Base-by-base conservation (phyloP, 1,139 yeast species). In the Eremothecium sinecaudum region DNA sequence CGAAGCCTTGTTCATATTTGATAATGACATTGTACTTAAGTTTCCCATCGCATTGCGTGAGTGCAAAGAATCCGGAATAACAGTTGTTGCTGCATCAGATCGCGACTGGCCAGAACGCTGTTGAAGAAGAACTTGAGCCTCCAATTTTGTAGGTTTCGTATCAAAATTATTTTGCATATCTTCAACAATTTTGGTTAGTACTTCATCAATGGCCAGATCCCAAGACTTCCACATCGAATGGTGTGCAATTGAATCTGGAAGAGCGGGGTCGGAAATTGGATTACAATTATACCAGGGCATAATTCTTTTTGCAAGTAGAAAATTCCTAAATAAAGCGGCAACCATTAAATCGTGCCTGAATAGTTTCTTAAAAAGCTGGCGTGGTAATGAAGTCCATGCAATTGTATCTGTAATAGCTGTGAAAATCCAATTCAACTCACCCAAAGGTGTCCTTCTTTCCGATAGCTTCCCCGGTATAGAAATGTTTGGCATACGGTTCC, bases 161-260 rank as follows among this genome's bases (percentile, higher is more conserved):
- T 27, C 30, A n/a, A 27, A n/a, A 20, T 55, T 47, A 36, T 47
- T 55, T 43, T 53, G 55, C 42, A 53, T 43, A 41, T 58, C 58
- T 27, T 58, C 58, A 34, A 79, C 66, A 31, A 79, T 58, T 48
- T 79, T 84, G 4, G 84, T 74, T 36, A 92, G 64, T 2, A 93
- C 93, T 52, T 90, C 96, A 57, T 90, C 97, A 32, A 90, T 80
- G 0, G 98, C 97, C 50, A 90, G 65, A 54, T 92, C 98, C 98
- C 98, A 90, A 0, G 96, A 79, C 43, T 86, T 93, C 99, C 99
- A 90, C 84, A 90, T 80, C 9, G 94, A 76, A 54, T 92, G 97
- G 43, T 73, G 71, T 34, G 83, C 74, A 2, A 78, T 74, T 8
- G 75, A 65, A 38, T 84, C 87, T 0, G 98, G 98, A 26, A 90